phyloP scores from a whole-genome alignment of 164 flowering plant genomes.

The Vitis labrusca region DNA sequence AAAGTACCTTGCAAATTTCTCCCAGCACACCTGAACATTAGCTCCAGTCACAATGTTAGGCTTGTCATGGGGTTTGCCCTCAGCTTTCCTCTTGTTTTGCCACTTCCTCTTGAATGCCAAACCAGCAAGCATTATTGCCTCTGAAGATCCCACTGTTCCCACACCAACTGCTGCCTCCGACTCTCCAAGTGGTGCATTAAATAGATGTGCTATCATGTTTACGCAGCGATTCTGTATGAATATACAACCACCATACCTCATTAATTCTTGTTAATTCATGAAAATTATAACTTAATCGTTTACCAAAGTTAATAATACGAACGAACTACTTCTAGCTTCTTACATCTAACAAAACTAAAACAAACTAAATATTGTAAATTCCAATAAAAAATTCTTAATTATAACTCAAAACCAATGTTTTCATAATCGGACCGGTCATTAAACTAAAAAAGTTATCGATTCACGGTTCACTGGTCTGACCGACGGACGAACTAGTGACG shows the following conservation, averaged over 20 bases:
- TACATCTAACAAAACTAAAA: too few relatives aligned
- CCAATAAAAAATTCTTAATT: too few relatives aligned
- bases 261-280: neutral
- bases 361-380: too few relatives aligned
- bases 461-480: too few relatives aligned
- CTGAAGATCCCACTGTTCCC: conserved; percentile 42
- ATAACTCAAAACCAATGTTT: too few relatives aligned
- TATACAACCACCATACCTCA: neutral
- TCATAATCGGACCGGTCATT: too few relatives aligned
- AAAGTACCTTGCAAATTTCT: conserved; percentile 40
- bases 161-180: conserved; percentile 36
- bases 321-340: too few relatives aligned
- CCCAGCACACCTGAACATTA: conserved; percentile 37
- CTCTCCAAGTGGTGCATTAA: conserved; percentile 39
- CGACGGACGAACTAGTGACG: too few relatives aligned
- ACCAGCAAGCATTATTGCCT: conserved; percentile 43
- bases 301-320: too few relatives aligned
- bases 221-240: conserved; percentile 40
- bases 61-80: conserved; percentile 33
- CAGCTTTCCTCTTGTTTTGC: conserved; percentile 33
- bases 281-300: neutral
- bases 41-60: conserved; percentile 44
- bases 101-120: conserved; percentile 40
- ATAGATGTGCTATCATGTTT: conserved; percentile 37
- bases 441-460: too few relatives aligned